These are phyloP conservation scores for Chaetomium fimeti DNA, from an alignment of 495 filamentous ascomycete species.

Conservation along the genomic window DNA sequence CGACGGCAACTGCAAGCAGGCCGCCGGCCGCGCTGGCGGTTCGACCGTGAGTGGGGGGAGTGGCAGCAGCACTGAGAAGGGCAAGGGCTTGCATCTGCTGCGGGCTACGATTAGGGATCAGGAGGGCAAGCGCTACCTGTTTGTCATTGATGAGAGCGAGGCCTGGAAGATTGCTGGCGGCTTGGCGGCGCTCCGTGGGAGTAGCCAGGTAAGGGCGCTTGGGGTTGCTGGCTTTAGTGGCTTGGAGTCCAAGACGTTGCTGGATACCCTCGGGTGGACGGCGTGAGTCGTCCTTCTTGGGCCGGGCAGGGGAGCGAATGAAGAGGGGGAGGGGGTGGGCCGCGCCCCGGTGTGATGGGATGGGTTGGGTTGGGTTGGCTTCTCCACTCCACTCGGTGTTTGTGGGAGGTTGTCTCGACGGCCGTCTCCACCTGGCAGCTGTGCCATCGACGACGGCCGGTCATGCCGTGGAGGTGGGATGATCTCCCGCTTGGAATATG, in stretches of 20 bases:
- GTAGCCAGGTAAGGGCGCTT: constrained; percentile 65
- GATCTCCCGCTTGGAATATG: not conserved
- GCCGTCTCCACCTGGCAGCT: not conserved
- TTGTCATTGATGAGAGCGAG: constrained; percentile 77
- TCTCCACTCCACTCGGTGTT: not conserved
- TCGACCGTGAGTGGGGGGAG: constrained; percentile 42
- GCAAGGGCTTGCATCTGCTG: constrained; percentile 67
- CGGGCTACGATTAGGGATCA: constrained; percentile 80
- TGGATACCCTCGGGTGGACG: constrained; percentile 61
- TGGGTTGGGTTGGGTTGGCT: not conserved
- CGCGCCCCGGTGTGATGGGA: not conserved
- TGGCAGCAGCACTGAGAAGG: constrained; percentile 50
- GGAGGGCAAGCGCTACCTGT: constrained; percentile 79
- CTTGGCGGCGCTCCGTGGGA: constrained; percentile 68
- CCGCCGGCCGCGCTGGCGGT: constrained; percentile 37
- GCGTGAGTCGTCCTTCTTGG: not conserved
- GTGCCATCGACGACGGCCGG: no score
- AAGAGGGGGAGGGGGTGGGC: not conserved
- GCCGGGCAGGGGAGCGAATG: not conserved
- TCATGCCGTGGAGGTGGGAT: not conserved
- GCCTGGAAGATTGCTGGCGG: constrained; percentile 91
- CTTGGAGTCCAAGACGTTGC: constrained; percentile 58
- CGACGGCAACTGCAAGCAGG: constrained; percentile 58
- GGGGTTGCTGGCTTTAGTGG: constrained; percentile 61
- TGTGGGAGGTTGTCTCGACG: not conserved